Evolutionary conservation across 2,329 filamentous ascomycete genomes (phyloP).

Genomic region (Colletotrichum eleusines): DNA sequence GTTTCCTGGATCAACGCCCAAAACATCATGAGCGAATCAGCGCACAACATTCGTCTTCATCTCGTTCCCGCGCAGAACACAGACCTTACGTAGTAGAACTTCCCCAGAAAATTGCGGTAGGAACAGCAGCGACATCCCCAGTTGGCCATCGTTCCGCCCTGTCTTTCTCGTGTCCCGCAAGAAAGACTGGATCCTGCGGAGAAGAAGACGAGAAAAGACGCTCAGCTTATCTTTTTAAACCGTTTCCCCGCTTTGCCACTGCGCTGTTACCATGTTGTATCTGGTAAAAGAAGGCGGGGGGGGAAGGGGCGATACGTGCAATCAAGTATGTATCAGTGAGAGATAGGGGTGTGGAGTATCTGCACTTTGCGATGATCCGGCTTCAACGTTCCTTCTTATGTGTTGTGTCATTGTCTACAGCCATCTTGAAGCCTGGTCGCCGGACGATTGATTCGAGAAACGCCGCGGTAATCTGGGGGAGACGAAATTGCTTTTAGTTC

Average conservation of each 20-base stretch:
- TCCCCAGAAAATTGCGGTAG: background rate
- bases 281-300: conserved; percentile 20
- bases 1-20: conserved; percentile 20
- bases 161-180: background rate
- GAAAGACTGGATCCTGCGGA: conserved; percentile 28
- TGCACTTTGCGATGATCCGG: background rate
- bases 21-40: conserved; percentile 18
- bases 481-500: too few relatives aligned
- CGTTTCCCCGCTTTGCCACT: conserved; percentile 4
- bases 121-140: conserved; percentile 6
- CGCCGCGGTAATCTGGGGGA: too few relatives aligned
- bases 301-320: background rate
- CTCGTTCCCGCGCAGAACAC: conserved; percentile 15
- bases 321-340: conserved; percentile 14
- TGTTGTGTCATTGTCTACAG: background rate
- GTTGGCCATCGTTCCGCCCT: background rate
- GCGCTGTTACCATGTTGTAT: conserved; percentile 26
- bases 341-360: conserved; percentile 17
- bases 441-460: too few relatives aligned
- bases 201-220: conserved; percentile 13
- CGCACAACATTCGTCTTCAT: conserved; percentile 1
- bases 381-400: conserved; percentile 32
- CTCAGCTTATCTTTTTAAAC: conserved; percentile 16
- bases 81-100: too few relatives aligned
- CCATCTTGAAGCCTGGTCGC: too few relatives aligned